phyloP scores from a whole-genome alignment of 495 filamentous ascomycete genomes.

The Penicillium arizonense region DNA sequence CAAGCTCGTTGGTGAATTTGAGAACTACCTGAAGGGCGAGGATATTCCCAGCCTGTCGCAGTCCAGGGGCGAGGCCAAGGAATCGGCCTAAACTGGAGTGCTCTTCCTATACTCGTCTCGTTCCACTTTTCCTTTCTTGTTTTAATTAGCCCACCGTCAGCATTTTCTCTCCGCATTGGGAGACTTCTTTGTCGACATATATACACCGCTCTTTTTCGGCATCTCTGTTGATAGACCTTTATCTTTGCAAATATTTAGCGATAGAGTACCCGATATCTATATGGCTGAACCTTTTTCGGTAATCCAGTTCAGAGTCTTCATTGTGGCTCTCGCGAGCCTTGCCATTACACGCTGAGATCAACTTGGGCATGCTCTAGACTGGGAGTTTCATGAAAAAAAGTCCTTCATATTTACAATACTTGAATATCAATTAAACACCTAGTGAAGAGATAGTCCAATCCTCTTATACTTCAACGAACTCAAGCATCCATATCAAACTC shows the following conservation, averaged over 20 bases:
- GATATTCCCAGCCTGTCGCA: conserved; percentile 40
- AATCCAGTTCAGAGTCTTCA: too few relatives aligned
- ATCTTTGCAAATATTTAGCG: conserved; percentile 5
- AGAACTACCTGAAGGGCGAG: conserved; percentile 74
- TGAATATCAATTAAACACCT: too few relatives aligned
- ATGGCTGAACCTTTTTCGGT: not conserved
- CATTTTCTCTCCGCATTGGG: not conserved
- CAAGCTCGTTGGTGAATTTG: conserved; percentile 76
- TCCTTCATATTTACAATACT: too few relatives aligned
- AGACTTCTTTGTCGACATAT: not conserved
- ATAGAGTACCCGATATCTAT: not conserved
- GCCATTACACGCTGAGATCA: too few relatives aligned
- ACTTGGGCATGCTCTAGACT: too few relatives aligned
- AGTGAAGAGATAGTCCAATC: too few relatives aligned
- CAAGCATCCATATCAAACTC: conserved; percentile 34
- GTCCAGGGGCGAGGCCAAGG: conserved; percentile 3
- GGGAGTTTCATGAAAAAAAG: too few relatives aligned
- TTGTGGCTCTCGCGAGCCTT: too few relatives aligned
- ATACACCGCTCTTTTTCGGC: not conserved
- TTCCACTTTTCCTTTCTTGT: not conserved
- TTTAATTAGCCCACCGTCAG: not conserved
- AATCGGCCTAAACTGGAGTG: not conserved
- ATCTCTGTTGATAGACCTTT: conserved; percentile 3
- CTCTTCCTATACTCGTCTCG: not conserved
- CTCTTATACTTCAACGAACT: not conserved